Evolutionary conservation across 768 basidiomycete species (phyloP), one percentile per base, ranked within the genome.

Genomic region (Auricularia heimuer): DNA sequence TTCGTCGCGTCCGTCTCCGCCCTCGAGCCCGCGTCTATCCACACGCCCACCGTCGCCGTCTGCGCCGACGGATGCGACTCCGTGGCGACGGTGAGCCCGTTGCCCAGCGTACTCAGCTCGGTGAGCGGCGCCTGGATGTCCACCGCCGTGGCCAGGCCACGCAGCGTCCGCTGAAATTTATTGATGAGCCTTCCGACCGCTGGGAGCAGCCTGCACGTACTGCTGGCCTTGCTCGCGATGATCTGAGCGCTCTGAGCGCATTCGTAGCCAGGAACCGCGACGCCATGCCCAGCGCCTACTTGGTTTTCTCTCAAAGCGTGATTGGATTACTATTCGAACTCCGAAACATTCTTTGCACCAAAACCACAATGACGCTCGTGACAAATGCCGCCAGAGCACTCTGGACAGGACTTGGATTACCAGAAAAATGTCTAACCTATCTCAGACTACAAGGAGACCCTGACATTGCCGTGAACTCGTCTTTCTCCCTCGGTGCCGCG

Each of bases 1-100:
- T 89, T 95, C 45, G 92, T 96, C 77, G 86, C 85, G 79, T 93
- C 89, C 60, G 90, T 96, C 83, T 99, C 97, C 66, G 94, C 95
- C 64, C 97, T 85, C 68, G 92, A 94, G 68, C 97, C 97, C 65
- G 97, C 96, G 75, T 98, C 96, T 71, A 99, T 96, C 94, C 94
- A 99, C 66, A 98, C 89, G 68, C 97, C 97, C 42, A 98, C 94
- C n/a, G 96, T 99, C 6, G 95, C 94, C 0, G 97, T 98, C 77
- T 95, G 90, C 3, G 93, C 89, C 74, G 92, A 88, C 3, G 92
- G 83, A 67, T 94, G 90, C 7, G 90, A 79, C 77, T 96, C 94
- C 1, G 94, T 96, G 61, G 95, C 95, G 69, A 99, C 88, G 12
- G 94, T 96, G 65, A 99, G 81, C 67, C 97, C 97, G 80, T 97